These are phyloP conservation scores for Nicotiana rustica DNA, from an alignment of 305 asterid genomes.

Conservation along the genomic window DNA sequence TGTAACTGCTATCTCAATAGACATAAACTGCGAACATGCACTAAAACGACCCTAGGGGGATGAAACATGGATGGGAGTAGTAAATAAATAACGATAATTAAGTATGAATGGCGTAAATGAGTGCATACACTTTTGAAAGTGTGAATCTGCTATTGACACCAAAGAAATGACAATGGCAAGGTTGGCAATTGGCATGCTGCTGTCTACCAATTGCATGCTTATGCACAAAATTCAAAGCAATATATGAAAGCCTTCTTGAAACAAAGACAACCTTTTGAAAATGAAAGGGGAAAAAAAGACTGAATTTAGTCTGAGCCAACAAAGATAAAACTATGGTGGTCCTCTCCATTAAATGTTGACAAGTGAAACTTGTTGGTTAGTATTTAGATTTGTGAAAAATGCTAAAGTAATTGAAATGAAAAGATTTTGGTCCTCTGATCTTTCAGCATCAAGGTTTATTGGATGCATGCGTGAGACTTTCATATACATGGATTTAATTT, in stretches of 20 bases:
- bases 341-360: background rate
- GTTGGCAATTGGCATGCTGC: constrained; percentile 30
- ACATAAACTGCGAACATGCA: background rate
- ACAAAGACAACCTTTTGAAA: constrained; percentile 22
- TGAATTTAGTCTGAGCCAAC: constrained; percentile 28
- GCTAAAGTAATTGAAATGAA: constrained; percentile 7
- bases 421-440: constrained; percentile 6
- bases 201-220: constrained; percentile 24
- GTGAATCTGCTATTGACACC: background rate
- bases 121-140: background rate
- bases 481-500: background rate
- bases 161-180: constrained; percentile 13
- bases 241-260: constrained; percentile 15
- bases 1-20: background rate
- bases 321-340: constrained; percentile 25
- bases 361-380: too few relatives aligned
- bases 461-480: background rate
- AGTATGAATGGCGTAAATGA: too few relatives aligned
- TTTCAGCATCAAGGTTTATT: constrained; percentile 14
- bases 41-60: background rate
- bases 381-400: background rate
- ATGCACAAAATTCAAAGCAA: constrained; percentile 31
- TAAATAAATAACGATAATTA: background rate
- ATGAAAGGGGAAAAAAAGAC: constrained; percentile 12
- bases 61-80: too few relatives aligned